Evolutionary conservation across 2,329 filamentous ascomycete genomes (phyloP).

Genomic region (Mollisiaceae sp.): DNA sequence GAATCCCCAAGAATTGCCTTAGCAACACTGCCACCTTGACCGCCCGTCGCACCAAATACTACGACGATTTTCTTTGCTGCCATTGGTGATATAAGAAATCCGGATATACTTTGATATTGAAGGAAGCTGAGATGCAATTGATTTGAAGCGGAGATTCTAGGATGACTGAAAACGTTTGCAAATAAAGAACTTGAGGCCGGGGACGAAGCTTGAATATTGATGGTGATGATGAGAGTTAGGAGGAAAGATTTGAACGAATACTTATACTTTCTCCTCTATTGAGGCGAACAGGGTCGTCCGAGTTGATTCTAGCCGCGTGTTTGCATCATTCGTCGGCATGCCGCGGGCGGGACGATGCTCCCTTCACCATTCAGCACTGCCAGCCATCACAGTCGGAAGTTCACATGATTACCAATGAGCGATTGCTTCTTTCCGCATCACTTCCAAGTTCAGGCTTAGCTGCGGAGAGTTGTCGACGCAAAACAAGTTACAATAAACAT

Average conservation of each 20-base stretch:
- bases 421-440: not conserved
- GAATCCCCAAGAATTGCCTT: conserved; percentile 55
- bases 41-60: conserved; percentile 55
- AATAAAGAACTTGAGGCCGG: not conserved
- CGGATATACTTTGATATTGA: not conserved
- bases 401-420: not conserved
- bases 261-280: conserved; percentile 1
- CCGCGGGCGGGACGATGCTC: not conserved
- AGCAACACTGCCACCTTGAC: conserved; percentile 59
- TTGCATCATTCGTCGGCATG: not conserved
- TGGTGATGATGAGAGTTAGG: not conserved
- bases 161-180: not conserved
- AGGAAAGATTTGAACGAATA: not conserved
- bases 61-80: conserved; percentile 47
- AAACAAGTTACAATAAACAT: not conserved
- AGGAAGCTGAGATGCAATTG: not conserved
- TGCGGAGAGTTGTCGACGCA: not conserved
- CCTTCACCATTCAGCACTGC: not conserved
- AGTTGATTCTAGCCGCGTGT: not conserved
- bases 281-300: not conserved
- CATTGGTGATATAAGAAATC: conserved; percentile 27
- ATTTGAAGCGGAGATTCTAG: not conserved
- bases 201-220: not conserved
- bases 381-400: not conserved
- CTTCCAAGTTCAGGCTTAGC: not conserved